A percentile compares a stretch with the other conserved stretches of the same genome.
Evolutionary conservation across 495 filamentous ascomycete species (phyloP).

Genomic region (Mytilinidion resinicola): DNA sequence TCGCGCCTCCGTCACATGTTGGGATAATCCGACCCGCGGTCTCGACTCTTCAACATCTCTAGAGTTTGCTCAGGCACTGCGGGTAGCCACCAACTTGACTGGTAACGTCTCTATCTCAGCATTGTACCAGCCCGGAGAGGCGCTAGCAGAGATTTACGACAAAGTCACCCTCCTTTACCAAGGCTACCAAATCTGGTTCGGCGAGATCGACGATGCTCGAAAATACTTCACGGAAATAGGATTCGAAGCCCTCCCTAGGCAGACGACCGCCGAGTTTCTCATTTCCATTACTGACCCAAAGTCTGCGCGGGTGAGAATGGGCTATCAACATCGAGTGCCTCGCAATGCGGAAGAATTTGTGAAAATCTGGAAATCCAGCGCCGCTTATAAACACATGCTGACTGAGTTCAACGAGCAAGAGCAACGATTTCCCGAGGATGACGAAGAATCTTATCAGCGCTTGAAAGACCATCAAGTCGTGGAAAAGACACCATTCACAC

Average conservation of each 20-base stretch:
- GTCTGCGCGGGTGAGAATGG: constrained; percentile 51
- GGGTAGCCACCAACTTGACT: constrained; percentile 14
- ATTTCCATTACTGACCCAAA: constrained; percentile 60
- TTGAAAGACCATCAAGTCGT: neutral
- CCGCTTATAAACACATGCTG: neutral
- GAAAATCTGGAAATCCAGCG: constrained; percentile 50
- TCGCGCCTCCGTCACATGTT: constrained; percentile 27
- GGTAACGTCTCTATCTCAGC: neutral
- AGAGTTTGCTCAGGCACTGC: constrained; percentile 30
- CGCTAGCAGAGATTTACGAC: constrained; percentile 10
- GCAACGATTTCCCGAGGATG: constrained; percentile 55
- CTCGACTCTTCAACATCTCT: constrained; percentile 32
- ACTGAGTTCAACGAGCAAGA: constrained; percentile 53
- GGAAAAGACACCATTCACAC: neutral
- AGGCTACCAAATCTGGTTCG: constrained; percentile 31
- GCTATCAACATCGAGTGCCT: constrained; percentile 56
- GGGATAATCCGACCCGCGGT: constrained; percentile 33
- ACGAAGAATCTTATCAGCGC: constrained; percentile 55
- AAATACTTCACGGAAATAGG: constrained; percentile 45
- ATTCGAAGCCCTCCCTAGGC: constrained; percentile 48
- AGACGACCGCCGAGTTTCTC: constrained; percentile 61
- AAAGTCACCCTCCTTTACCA: constrained; percentile 30
- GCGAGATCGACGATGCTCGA: constrained; percentile 8
- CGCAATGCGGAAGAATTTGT: constrained; percentile 63
- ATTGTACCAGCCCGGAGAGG: neutral